phyloP scores from a whole-genome alignment of 2,329 filamentous ascomycete genomes.

The Amauroascus verrucosus region DNA sequence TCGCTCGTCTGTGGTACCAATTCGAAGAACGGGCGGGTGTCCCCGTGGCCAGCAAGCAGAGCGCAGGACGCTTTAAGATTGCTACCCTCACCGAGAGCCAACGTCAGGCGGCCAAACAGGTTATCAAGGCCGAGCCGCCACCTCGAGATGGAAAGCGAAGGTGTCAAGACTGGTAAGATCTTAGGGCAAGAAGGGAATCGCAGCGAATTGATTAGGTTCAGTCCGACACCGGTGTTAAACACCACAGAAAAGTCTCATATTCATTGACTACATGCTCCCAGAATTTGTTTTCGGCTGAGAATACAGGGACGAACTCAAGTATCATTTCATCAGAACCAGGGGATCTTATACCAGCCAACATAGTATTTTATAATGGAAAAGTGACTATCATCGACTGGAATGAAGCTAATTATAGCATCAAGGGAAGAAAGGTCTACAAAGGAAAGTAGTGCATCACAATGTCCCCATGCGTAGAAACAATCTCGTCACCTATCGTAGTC shows the following conservation, averaged over 20 bases:
- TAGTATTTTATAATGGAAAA: background rate
- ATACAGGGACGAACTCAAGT: conserved; percentile 4
- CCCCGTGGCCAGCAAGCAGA: background rate
- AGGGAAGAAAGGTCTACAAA: conserved; percentile 21
- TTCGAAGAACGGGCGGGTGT: background rate
- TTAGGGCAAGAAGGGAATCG: background rate
- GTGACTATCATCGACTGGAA: conserved; percentile 4
- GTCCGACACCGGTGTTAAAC: background rate
- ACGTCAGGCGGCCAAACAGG: background rate
- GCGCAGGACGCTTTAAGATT: background rate
- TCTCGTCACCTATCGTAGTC: conserved; percentile 16
- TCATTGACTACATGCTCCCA: conserved; percentile 8
- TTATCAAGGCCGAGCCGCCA: conserved; percentile 1
- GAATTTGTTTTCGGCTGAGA: conserved; percentile 5
- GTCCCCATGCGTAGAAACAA: conserved; percentile 22
- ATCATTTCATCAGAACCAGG: conserved; percentile 3
- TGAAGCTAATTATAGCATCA: conserved; percentile 17
- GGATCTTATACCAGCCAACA: too few relatives aligned
- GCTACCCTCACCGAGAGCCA: background rate
- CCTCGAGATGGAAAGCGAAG: background rate
- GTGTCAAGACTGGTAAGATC: conserved; percentile 1
- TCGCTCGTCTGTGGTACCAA: conserved; percentile 2
- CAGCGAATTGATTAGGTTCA: background rate
- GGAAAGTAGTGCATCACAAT: conserved; percentile 20
- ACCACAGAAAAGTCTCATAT: conserved; percentile 11